phyloP scores from a whole-genome alignment of 345 rosid species.

The Ailanthus altissimus region DNA sequence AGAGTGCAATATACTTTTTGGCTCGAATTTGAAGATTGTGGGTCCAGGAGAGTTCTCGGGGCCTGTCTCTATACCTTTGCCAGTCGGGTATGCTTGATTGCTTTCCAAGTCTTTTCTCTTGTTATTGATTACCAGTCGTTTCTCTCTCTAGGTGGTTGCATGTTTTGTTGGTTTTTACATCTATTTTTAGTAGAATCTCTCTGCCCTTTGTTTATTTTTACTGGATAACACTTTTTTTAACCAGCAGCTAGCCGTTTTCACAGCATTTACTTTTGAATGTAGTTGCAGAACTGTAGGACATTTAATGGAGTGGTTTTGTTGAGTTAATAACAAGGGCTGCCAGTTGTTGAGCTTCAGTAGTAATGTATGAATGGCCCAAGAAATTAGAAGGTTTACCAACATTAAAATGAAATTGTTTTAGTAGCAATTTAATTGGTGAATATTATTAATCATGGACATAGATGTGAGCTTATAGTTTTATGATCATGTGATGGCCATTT shows the following conservation, averaged over 20 bases:
- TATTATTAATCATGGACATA: not conserved
- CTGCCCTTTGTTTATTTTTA: not conserved
- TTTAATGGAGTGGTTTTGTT: not conserved
- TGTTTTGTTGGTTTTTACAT: too few relatives aligned
- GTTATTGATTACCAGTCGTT: not conserved
- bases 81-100: slow-evolving; percentile 58
- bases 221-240: not conserved
- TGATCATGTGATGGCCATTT: not conserved
- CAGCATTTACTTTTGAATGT: not conserved
- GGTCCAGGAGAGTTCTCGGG: slow-evolving; percentile 62
- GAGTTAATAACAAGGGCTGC: not conserved
- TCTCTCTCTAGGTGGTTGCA: not conserved
- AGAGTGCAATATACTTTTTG: slow-evolving; percentile 54
- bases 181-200: too few relatives aligned
- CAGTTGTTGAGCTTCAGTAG: not conserved
- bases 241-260: not conserved
- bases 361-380: too few relatives aligned
- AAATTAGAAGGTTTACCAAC: not conserved
- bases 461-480: not conserved
- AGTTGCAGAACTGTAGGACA: not conserved
- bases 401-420: not conserved
- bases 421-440: not conserved
- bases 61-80: slow-evolving; percentile 55
- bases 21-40: slow-evolving; percentile 49
- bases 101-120: slow-evolving; percentile 1